phyloP scores from a whole-genome alignment of 1,139 yeast genomes.

The Suhomyces guaymorum region DNA sequence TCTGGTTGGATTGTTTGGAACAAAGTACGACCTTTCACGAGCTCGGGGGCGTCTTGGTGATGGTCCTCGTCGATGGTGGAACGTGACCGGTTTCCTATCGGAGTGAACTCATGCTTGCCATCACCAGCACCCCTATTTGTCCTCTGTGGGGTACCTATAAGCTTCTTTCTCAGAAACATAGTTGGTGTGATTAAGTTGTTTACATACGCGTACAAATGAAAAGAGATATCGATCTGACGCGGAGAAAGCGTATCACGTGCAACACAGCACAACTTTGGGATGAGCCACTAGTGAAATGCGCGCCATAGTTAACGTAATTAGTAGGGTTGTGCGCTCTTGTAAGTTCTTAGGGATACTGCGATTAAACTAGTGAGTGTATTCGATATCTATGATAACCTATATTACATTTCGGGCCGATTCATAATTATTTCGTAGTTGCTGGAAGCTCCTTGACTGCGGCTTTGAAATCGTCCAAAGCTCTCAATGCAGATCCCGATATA shows the following conservation, averaged over 20 bases:
- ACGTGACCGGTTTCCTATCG: constrained; percentile 33
- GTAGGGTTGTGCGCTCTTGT: too few relatives aligned
- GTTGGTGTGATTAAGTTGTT: constrained; percentile 2
- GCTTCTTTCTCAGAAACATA: constrained; percentile 21
- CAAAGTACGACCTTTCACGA: constrained; percentile 10
- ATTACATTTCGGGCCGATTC: not conserved
- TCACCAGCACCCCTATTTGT: constrained; percentile 6
- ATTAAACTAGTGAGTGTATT: too few relatives aligned
- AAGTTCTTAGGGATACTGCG: too few relatives aligned
- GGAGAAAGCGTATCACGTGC: too few relatives aligned
- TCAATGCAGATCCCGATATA: constrained; percentile 61
- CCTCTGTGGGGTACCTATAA: constrained; percentile 32
- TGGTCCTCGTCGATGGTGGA: constrained; percentile 10
- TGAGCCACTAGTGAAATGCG: too few relatives aligned
- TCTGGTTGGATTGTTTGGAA: constrained; percentile 18
- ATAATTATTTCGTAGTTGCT: not conserved
- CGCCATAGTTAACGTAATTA: too few relatives aligned
- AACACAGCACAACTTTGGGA: too few relatives aligned
- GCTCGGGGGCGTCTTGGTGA: constrained; percentile 2
- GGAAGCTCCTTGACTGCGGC: constrained; percentile 32
- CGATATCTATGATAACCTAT: not conserved
- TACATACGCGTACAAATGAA: constrained; percentile 7
- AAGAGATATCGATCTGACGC: too few relatives aligned
- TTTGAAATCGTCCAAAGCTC: constrained; percentile 60
- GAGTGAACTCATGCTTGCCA: constrained; percentile 40